A percentile compares a stretch with the other conserved stretches of the same genome.
These are phyloP conservation scores for Pterulicium gracile DNA, from an alignment of 1,284 basidiomycete species.

Conservation along the genomic window DNA sequence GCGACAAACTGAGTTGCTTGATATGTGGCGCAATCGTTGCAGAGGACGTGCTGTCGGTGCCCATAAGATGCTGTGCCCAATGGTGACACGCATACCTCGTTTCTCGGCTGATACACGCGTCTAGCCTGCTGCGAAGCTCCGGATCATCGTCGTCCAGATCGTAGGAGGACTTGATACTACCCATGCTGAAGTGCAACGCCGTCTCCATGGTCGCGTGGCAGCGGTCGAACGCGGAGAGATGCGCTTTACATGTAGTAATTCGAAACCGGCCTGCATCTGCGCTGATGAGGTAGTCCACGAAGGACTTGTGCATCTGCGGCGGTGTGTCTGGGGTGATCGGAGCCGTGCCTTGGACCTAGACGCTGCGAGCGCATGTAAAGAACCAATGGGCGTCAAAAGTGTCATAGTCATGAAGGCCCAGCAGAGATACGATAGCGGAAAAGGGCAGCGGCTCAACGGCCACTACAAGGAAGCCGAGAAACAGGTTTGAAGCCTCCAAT, in stretches of 20 bases:
- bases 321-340: not conserved
- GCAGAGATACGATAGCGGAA: not conserved
- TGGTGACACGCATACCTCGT: no score
- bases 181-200: not conserved
- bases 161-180: not conserved
- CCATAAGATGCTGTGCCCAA: no score
- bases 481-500: not conserved
- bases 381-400: not conserved
- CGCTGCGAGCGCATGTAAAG: not conserved
- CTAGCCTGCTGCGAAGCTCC: no score
- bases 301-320: constrained; percentile 1
- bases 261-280: not conserved
- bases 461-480: not conserved
- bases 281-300: constrained; percentile 1
- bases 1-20: no score
- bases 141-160: not conserved
- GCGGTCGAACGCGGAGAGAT: not conserved
- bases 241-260: not conserved
- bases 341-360: not conserved
- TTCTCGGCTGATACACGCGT: no score
- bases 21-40: no score
- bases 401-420: not conserved
- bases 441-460: not conserved
- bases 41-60: no score
- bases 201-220: not conserved